Percentiles rank a stretch among this genome's conserved stretches.
These are phyloP conservation scores for Boletellus sp. DNA, from an alignment of 1,284 basidiomycete genomes.

Conservation along the genomic window DNA sequence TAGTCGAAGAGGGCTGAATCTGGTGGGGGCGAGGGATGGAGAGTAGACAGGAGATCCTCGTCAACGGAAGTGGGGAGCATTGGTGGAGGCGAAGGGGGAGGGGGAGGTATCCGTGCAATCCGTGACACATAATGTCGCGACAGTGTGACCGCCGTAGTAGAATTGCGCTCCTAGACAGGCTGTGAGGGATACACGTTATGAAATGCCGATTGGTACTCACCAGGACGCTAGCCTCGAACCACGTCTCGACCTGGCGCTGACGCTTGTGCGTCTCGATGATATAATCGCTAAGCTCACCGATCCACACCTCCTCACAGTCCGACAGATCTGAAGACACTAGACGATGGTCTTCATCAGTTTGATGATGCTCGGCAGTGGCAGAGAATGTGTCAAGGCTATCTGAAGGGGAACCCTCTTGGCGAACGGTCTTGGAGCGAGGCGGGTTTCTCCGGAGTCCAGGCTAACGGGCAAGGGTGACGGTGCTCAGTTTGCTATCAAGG, in stretches of 20 bases:
- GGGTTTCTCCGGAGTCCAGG: constrained; percentile 40
- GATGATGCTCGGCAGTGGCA: constrained; percentile 33
- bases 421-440: constrained; percentile 39
- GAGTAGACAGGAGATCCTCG: constrained; percentile 39
- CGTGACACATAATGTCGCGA: constrained; percentile 64
- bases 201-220: constrained; percentile 38
- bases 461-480: constrained; percentile 19
- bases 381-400: constrained; percentile 35
- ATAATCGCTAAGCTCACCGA: constrained; percentile 62
- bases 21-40: constrained; percentile 35
- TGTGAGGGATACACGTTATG: constrained; percentile 7
- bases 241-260: constrained; percentile 64
- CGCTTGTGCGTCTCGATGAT: constrained; percentile 67
- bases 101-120: constrained; percentile 58
- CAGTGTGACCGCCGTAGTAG: constrained; percentile 53
- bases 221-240: constrained; percentile 61
- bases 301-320: constrained; percentile 74
- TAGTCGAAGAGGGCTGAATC: constrained; percentile 31
- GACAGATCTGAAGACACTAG: constrained; percentile 71
- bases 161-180: constrained; percentile 58
- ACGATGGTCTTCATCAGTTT: constrained; percentile 46
- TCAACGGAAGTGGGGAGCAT: constrained; percentile 32
- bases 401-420: constrained; percentile 35
- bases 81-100: constrained; percentile 46
- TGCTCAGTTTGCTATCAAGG: constrained; percentile 1